Conservation (phyloP, 2,329 filamentous ascomycete genomes). For the Paraphoma sp. region DNA sequence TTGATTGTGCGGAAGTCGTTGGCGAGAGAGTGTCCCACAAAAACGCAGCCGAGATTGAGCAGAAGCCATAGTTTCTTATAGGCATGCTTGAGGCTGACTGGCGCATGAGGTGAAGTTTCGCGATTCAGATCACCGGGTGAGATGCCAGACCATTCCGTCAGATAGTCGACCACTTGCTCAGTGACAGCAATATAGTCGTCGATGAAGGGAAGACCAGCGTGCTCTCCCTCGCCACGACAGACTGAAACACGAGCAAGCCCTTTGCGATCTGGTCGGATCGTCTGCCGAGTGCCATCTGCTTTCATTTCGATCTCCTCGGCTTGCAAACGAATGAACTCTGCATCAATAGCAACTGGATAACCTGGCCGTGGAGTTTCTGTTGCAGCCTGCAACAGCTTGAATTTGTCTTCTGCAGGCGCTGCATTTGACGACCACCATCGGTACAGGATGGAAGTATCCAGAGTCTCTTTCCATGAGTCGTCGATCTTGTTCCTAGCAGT, state of each 20-base stretch:
- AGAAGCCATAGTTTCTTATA: conserved; percentile 99
- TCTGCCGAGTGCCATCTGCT: conserved; percentile 89
- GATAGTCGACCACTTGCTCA: conserved; percentile 91
- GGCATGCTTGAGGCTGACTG: conserved; percentile 85
- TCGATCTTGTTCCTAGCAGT: conserved; percentile 82
- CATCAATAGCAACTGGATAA: conserved; percentile 87
- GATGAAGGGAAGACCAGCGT: conserved; percentile 87
- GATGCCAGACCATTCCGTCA: conserved; percentile 94
- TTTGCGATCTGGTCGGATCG: conserved; percentile 87
- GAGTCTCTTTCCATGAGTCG: conserved; percentile 80
- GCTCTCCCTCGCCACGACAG: conserved; percentile 76
- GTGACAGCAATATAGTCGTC: conserved; percentile 95
- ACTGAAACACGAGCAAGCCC: conserved; percentile 94
- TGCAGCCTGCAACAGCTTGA: conserved; percentile 63
- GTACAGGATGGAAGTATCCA: conserved; percentile 87
- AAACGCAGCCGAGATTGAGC: conserved; percentile 90
- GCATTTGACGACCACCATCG: conserved; percentile 65
- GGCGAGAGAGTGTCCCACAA: conserved; percentile 90
- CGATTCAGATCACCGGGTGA: conserved; percentile 84
- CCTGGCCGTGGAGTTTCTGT: conserved; percentile 73
- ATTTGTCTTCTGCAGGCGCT: conserved; percentile 59
- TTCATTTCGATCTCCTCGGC: conserved; percentile 96
- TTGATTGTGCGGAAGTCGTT: conserved; percentile 99
- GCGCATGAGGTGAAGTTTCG: conserved; percentile 76
- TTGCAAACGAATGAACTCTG: conserved; percentile 92